A percentile compares a stretch with the other conserved stretches of the same genome.
phyloP scores from a whole-genome alignment of 257 asterid genomes.

The Petunia secreta region DNA sequence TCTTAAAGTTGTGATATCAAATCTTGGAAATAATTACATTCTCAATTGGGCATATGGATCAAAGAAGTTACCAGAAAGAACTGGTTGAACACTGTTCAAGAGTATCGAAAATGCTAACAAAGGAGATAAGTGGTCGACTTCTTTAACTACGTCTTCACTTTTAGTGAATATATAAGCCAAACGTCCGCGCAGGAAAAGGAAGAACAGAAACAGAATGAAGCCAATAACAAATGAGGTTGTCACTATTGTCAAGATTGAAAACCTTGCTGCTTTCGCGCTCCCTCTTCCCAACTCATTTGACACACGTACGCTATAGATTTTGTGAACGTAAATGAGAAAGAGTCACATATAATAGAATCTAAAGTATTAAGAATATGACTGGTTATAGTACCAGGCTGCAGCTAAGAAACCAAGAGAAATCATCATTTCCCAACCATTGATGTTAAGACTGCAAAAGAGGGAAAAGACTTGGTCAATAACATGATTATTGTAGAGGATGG shows the following conservation, averaged over 20 bases:
- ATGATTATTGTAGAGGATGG: background rate
- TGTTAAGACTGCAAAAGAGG: conserved; percentile 55
- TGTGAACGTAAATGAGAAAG: background rate
- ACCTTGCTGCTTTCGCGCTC: conserved; percentile 56
- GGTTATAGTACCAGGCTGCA: conserved; percentile 59
- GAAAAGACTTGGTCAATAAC: background rate
- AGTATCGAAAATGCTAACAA: conserved; percentile 69
- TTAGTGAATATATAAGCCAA: conserved; percentile 65
- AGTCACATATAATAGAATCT: background rate
- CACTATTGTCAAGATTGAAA: conserved; percentile 47
- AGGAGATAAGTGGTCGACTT: conserved; percentile 60
- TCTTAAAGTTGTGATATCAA: conserved; percentile 5
- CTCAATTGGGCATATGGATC: background rate
- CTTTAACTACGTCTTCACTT: conserved; percentile 46
- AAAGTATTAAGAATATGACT: background rate
- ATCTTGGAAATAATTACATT: background rate
- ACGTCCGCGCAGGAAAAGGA: conserved; percentile 54
- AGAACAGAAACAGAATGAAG: conserved; percentile 44
- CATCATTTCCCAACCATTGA: conserved; percentile 85
- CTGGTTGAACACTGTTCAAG: conserved; percentile 65
- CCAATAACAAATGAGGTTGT: conserved; percentile 54
- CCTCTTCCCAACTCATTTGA: conserved; percentile 78
- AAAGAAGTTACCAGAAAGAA: conserved; percentile 58
- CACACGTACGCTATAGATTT: conserved; percentile 58
- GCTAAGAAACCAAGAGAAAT: conserved; percentile 70